Evolutionary conservation across 176 grass and related monocot genomes (phyloP).

Genomic region (Saccharum spontaneum): DNA sequence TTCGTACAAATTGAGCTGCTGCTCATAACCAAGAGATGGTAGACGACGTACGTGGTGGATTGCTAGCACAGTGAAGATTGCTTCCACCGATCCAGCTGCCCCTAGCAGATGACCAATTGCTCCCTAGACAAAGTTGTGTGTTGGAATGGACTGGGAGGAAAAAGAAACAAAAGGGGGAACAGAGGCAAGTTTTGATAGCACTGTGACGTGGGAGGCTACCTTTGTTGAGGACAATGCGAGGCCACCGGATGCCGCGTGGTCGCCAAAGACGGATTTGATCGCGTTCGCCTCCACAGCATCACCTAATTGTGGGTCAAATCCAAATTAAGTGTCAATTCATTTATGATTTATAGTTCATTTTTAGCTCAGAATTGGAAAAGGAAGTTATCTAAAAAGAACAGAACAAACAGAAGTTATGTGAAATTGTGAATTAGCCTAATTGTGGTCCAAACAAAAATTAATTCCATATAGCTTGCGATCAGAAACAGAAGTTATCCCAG

Average conservation of each 20-base stretch:
- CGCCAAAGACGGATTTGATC: conserved; percentile 67
- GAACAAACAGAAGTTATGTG: neutral
- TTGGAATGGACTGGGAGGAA: neutral
- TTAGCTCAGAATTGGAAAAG: conserved; percentile 5
- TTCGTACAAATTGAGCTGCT: neutral
- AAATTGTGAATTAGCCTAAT: neutral
- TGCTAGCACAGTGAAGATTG: conserved; percentile 81
- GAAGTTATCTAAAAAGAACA: neutral
- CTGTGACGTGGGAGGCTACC: conserved; percentile 26
- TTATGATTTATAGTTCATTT: conserved; percentile 7
- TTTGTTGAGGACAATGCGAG: conserved; percentile 88
- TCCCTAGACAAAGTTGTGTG: conserved; percentile 47
- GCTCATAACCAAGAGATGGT: neutral
- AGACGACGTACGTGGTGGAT: conserved; percentile 63
- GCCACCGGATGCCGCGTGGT: conserved; percentile 67
- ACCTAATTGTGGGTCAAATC: conserved; percentile 45
- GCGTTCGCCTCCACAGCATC: conserved; percentile 79
- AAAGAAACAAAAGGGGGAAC: neutral
- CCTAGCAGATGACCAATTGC: conserved; percentile 91
- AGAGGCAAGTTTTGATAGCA: neutral
- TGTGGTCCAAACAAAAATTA: neutral
- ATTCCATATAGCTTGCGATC: neutral
- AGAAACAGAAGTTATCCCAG: neutral
- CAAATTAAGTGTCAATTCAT: neutral
- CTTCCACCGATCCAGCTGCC: conserved; percentile 87